Base-by-base conservation (phyloP, 2,329 filamentous ascomycete species). In the Fusarium fracticaudum region DNA sequence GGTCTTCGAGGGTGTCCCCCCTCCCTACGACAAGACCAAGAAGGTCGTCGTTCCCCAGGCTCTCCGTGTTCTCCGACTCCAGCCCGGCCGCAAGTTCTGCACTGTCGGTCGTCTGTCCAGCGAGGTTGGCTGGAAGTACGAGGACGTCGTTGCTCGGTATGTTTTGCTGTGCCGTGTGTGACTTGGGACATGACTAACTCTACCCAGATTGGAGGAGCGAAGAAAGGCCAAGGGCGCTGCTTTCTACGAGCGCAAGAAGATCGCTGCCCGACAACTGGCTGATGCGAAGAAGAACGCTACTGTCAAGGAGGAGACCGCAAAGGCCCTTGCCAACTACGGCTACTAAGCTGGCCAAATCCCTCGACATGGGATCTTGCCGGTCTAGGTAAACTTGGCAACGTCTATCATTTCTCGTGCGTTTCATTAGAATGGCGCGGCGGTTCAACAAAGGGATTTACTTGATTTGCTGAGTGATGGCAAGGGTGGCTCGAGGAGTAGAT, bases 231-330 rank as follows among this genome's bases (percentile, higher is more conserved):
- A 98, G 94, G 93, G 95, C 84, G 91, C 93, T 81, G 96, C 96
- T 86, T 99, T 98, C 93, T 98, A 98, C 92, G 95, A 97, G 91
- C 95, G 95, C 91, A 99, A 98, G 96, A 98, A 97, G 94, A 91
- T 94, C 80, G 93, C 93, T 81, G 91, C 93, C 85, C 94, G 93
- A 91, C 94, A 97, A 89, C 88, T 98, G 81, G 89, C 92, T 80
- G 94, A 98, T 85, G 95, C 96, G 81, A 93, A 97, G 92, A 96
- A 96, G 93, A 93, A 89, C 86, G 94, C 95, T 80, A 92, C 91
- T 85, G 91, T 96, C 86, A 92, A 96, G 88, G 88, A 90, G 85
- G 95, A 96, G 91, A 94, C 93, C 85, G 91, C 92, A 87, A 89
- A 93, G 89, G 92, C 96, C 87, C 93, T 98, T 85, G 93, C 93